Conservation (phyloP, 768 basidiomycete genomes). For the Pisolithus marmoratus region DNA sequence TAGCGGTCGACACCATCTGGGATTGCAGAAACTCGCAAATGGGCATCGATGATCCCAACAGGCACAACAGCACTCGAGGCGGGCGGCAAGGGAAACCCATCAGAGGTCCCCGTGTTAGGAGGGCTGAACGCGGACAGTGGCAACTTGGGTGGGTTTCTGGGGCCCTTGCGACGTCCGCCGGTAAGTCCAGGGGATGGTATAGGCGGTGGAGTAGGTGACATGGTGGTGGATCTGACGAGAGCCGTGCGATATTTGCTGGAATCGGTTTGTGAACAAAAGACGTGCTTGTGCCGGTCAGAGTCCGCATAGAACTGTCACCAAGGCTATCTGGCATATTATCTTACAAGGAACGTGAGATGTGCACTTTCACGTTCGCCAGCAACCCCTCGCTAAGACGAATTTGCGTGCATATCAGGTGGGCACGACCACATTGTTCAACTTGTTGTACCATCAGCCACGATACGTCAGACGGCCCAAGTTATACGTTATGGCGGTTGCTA, state of each 20-base stretch:
- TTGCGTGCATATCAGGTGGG: no score
- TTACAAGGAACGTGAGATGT: no score
- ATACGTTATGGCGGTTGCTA: no score
- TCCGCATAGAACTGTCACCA: no score
- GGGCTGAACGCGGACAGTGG: constrained; percentile 73
- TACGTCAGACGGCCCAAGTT: no score
- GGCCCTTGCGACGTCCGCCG: constrained; percentile 51
- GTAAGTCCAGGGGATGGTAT: constrained; percentile 37
- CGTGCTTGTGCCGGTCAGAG: no score
- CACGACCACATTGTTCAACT: no score
- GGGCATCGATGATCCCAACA: constrained; percentile 57
- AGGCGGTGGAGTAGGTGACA: constrained; percentile 10
- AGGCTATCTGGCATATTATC: no score
- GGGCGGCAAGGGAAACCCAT: constrained; percentile 61
- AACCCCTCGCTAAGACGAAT: no score
- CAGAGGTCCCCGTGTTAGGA: constrained; percentile 60
- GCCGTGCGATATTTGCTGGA: neutral
- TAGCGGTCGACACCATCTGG: neutral
- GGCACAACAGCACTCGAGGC: constrained; percentile 68
- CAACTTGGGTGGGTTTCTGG: constrained; percentile 62
- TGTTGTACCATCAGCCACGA: no score
- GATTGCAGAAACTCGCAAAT: constrained; percentile 43
- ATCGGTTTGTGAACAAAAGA: no score
- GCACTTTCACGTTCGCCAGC: no score
- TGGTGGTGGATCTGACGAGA: neutral